These are phyloP conservation scores for Cryptomeria japonica DNA, from an alignment of 75 land plant genomes.

Conservation along the genomic window DNA sequence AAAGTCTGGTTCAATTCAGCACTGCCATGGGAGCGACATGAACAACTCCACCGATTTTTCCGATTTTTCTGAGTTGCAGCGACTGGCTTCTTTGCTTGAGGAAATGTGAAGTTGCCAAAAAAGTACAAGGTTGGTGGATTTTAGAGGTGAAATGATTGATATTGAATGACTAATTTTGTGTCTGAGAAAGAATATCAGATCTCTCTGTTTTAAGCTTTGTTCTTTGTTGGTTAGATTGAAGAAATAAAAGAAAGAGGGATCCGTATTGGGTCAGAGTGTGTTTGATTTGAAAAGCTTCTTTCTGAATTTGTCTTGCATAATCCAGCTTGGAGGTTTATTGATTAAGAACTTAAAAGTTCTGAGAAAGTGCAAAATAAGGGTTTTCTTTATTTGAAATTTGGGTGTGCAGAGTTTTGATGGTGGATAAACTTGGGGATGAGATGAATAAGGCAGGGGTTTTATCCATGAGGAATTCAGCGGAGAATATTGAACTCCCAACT, in stretches of 20 bases:
- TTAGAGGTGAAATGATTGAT: too few species aligned
- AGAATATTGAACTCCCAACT: background rate
- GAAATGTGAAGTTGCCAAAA: too few species aligned
- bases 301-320: background rate
- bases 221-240: background rate
- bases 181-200: background rate
- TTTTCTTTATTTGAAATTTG: background rate
- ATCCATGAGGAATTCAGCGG: background rate
- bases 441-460: background rate
- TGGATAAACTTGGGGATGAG: slow-evolving; percentile 4
- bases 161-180: background rate
- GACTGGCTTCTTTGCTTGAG: too few species aligned
- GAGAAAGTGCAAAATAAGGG: background rate
- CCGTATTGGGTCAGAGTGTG: background rate
- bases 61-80: too few species aligned
- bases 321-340: background rate
- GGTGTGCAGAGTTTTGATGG: background rate
- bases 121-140: too few species aligned
- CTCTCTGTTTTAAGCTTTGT: background rate
- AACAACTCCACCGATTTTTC: too few species aligned
- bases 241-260: background rate
- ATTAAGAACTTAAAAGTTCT: background rate
- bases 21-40: too few species aligned
- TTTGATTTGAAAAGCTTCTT: background rate
- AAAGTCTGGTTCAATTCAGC: too few species aligned